Conservation (phyloP, 805 yeast species). For the Yarrowia bubula region DNA sequence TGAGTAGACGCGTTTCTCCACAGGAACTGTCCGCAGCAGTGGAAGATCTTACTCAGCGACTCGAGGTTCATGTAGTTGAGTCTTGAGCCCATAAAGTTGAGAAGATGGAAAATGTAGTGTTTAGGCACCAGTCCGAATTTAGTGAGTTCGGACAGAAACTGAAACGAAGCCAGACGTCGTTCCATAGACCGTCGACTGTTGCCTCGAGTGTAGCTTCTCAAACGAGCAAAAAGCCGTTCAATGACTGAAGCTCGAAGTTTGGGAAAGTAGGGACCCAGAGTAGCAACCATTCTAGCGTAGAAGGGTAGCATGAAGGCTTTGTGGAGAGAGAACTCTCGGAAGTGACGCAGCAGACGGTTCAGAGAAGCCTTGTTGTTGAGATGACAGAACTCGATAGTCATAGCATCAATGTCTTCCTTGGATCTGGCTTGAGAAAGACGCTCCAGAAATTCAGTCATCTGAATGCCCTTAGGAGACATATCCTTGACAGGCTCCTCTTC, state of each 20-base stretch:
- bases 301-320: constrained; percentile 40
- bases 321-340: constrained; percentile 48
- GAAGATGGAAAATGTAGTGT: constrained; percentile 70
- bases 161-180: constrained; percentile 38
- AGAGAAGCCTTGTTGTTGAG: constrained; percentile 73
- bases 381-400: constrained; percentile 38
- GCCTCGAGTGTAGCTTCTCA: constrained; percentile 21
- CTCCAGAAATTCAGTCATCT: constrained; percentile 28
- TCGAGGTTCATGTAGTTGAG: constrained; percentile 61
- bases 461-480: constrained; percentile 23
- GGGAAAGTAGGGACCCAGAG: constrained; percentile 49
- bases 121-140: constrained; percentile 72
- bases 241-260: constrained; percentile 15
- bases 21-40: constrained; percentile 67
- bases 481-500: constrained; percentile 40
- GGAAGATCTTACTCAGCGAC: constrained; percentile 66
- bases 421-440: constrained; percentile 30
- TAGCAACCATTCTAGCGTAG: constrained; percentile 68
- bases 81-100: constrained; percentile 57
- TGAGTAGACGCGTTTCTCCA: constrained; percentile 55
- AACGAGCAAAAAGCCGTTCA: constrained; percentile 7
- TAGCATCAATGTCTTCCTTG: constrained; percentile 36
- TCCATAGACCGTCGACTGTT: constrained; percentile 20
- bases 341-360: constrained; percentile 56
- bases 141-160: constrained; percentile 69